phyloP scores from a whole-genome alignment of 2,329 filamentous ascomycete species.

The Colletotrichum salicis region DNA sequence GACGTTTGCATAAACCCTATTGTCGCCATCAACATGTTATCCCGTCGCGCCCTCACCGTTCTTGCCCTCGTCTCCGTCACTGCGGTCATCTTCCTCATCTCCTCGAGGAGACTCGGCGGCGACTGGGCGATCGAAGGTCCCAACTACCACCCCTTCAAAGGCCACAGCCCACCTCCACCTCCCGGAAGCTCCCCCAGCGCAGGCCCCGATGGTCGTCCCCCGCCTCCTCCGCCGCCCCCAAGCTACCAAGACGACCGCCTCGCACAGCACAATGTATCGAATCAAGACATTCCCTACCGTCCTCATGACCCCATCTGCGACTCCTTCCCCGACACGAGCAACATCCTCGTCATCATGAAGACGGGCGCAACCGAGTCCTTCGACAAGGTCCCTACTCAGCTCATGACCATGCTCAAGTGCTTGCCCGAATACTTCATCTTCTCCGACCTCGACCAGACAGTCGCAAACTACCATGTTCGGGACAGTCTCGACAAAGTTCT shows the following conservation, averaged over 20 bases:
- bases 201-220: not conserved
- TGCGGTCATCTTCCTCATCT: constrained; percentile 46
- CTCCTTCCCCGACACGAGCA: constrained; percentile 55
- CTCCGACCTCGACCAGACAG: constrained; percentile 63
- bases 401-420: constrained; percentile 63
- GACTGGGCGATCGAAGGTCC: constrained; percentile 44
- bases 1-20: constrained; percentile 26
- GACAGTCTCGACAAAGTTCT: constrained; percentile 59
- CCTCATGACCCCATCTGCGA: constrained; percentile 46
- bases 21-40: constrained; percentile 39
- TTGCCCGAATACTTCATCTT: constrained; percentile 65
- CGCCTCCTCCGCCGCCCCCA: constrained; percentile 3
- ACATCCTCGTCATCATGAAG: constrained; percentile 64
- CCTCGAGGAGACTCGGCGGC: constrained; percentile 44
- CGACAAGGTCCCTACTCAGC: constrained; percentile 62
- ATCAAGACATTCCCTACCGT: constrained; percentile 34
- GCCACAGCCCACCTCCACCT: constrained; percentile 13
- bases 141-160: constrained; percentile 39
- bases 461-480: constrained; percentile 56
- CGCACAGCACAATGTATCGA: constrained; percentile 23
- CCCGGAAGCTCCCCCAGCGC: constrained; percentile 34
- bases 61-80: constrained; percentile 43
- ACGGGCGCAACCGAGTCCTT: constrained; percentile 67
- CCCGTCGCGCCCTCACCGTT: constrained; percentile 42
- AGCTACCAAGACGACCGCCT: constrained; percentile 11